Evolutionary conservation across 2,329 filamentous ascomycete genomes (phyloP).

Genomic region (Fusarium metavorans): DNA sequence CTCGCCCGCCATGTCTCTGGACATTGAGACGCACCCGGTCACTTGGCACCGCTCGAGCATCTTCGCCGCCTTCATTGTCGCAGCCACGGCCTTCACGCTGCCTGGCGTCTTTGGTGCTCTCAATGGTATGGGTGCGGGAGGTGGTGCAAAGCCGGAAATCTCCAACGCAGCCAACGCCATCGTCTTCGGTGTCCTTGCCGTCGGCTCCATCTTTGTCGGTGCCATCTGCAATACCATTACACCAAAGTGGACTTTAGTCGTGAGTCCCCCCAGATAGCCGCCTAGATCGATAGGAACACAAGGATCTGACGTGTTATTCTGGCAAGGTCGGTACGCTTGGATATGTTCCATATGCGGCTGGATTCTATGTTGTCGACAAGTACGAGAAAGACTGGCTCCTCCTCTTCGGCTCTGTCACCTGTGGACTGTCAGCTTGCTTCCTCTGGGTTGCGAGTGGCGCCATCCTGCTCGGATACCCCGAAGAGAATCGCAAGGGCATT

Average conservation of each 20-base stretch:
- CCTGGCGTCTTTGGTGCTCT: constrained; percentile 7
- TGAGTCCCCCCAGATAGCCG: neutral
- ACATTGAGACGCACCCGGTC: neutral
- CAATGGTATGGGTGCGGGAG: constrained; percentile 4
- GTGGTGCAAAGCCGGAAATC: neutral
- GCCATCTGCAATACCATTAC: neutral
- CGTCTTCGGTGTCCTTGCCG: constrained; percentile 58
- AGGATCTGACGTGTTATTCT: constrained; percentile 42
- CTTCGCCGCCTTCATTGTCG: neutral
- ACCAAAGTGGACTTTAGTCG: neutral
- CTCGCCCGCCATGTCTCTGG: neutral
- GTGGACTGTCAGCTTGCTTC: constrained; percentile 72
- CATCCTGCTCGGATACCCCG: constrained; percentile 66
- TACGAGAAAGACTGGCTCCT: constrained; percentile 73
- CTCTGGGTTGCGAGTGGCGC: constrained; percentile 78
- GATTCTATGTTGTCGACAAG: constrained; percentile 74
- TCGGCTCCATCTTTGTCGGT: constrained; percentile 39
- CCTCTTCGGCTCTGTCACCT: constrained; percentile 70
- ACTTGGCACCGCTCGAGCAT: neutral
- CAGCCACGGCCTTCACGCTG: neutral
- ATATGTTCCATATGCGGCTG: constrained; percentile 74
- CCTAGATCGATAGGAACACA: neutral
- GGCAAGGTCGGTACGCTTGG: constrained; percentile 61
- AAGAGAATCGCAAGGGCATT: constrained; percentile 38
- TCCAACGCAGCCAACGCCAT: constrained; percentile 60